phyloP scores from a whole-genome alignment of 1,284 basidiomycete genomes.

The Limonomyces culmigenus region DNA sequence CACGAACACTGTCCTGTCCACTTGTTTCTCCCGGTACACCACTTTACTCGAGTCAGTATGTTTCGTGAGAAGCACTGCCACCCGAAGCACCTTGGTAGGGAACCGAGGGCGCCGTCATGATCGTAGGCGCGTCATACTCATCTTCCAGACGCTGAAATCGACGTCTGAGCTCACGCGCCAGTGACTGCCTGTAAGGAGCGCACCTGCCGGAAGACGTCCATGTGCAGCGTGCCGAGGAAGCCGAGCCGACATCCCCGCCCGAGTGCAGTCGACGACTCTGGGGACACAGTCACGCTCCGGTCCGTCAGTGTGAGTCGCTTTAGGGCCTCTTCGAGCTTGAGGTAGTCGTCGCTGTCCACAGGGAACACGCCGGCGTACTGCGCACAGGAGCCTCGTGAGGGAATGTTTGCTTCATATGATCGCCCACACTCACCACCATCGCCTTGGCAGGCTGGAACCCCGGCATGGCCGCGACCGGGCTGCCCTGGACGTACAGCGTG shows the following conservation, averaged over 20 bases:
- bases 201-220: conserved; percentile 96
- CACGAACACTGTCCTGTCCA: conserved; percentile 49
- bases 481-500: conserved; percentile 71
- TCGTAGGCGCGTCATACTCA: conserved; percentile 83
- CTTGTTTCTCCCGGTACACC: conserved; percentile 55
- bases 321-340: conserved; percentile 92
- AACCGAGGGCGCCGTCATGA: conserved; percentile 86
- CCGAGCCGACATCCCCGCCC: conserved; percentile 94
- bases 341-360: conserved; percentile 80
- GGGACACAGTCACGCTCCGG: conserved; percentile 79
- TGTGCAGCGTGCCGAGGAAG: conserved; percentile 90
- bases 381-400: conserved; percentile 53
- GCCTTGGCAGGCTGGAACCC: conserved; percentile 88
- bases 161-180: no score
- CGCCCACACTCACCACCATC: conserved; percentile 72
- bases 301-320: conserved; percentile 80
- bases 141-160: conserved; percentile 95
- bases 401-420: neutral
- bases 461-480: conserved; percentile 71
- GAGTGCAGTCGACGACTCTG: conserved; percentile 86
- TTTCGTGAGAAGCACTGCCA: conserved; percentile 2
- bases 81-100: conserved; percentile 66
- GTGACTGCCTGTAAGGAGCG: no score
- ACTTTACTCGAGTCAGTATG: conserved; percentile 26
- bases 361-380: conserved; percentile 94